Conservation (phyloP, 2,329 filamentous ascomycete species). For the Colletotrichum magnum region DNA sequence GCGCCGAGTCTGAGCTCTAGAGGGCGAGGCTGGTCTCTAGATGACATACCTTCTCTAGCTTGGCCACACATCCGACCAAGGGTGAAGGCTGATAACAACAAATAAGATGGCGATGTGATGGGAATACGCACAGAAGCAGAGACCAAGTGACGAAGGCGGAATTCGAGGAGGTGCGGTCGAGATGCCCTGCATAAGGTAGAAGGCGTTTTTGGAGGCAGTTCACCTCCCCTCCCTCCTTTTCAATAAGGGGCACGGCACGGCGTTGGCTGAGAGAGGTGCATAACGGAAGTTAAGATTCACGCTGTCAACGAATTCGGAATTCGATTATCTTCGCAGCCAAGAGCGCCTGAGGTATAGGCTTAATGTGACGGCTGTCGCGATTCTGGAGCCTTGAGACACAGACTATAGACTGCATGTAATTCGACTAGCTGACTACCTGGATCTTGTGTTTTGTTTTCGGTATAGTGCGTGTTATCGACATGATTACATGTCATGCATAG, state of each 20-base stretch:
- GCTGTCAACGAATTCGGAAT: constrained; percentile 27
- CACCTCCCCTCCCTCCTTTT: constrained; percentile 19
- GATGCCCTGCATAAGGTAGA: constrained; percentile 39
- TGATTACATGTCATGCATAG: not conserved
- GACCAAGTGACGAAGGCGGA: constrained; percentile 3
- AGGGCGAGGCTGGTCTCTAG: not conserved
- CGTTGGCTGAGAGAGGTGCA: constrained; percentile 30
- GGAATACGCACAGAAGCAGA: not conserved
- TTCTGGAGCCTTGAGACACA: constrained; percentile 30
- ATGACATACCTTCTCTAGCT: not conserved
- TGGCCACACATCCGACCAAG: not conserved
- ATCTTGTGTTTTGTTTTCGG: not conserved
- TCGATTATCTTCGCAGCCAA: constrained; percentile 32
- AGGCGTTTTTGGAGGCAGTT: constrained; percentile 37
- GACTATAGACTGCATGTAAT: constrained; percentile 40
- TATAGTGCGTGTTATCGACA: not conserved
- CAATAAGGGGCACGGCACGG: constrained; percentile 23
- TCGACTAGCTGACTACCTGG: constrained; percentile 10
- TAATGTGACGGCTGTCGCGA: constrained; percentile 37
- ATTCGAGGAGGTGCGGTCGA: constrained; percentile 19
- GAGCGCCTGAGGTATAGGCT: constrained; percentile 31
- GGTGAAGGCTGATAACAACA: not conserved
- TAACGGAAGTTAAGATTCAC: constrained; percentile 35
- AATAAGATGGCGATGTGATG: not conserved
- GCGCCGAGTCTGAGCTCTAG: constrained; percentile 69